These are phyloP conservation scores for Mimosa pudica DNA, from an alignment of 306 rosid species.

Conservation along the genomic window DNA sequence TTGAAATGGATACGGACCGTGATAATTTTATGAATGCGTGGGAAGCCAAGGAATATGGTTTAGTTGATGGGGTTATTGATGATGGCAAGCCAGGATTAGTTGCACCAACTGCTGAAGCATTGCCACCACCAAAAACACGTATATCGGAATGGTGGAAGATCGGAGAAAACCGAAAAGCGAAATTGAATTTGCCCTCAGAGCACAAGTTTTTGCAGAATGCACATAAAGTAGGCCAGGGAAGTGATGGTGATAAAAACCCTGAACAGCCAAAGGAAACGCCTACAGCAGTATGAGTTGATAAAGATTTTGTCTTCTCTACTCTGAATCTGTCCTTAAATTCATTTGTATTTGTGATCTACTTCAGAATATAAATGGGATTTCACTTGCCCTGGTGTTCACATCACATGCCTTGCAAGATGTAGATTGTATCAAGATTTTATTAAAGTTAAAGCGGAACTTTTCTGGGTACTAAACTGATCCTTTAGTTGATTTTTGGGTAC, in stretches of 20 bases:
- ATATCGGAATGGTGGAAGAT: conserved; percentile 62
- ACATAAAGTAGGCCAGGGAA: conserved; percentile 36
- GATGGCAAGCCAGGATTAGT: conserved; percentile 93
- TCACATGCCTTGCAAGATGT: conserved; percentile 31
- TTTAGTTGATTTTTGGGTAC: conserved; percentile 14
- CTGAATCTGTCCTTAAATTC: conserved; percentile 7
- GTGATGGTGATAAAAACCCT: conserved; percentile 45
- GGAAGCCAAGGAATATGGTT: conserved; percentile 92
- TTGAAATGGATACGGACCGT: conserved; percentile 78
- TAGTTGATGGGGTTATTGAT: conserved; percentile 81
- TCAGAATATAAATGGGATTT: conserved; percentile 24
- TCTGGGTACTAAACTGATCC: conserved; percentile 7
- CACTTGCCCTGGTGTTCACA: conserved; percentile 29
- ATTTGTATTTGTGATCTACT: not conserved
- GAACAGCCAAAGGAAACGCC: conserved; percentile 55
- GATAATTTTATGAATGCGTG: conserved; percentile 94
- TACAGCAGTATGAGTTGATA: conserved; percentile 52
- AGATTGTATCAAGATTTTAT: conserved; percentile 45
- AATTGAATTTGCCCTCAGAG: conserved; percentile 77
- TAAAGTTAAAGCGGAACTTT: conserved; percentile 21
- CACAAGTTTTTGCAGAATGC: conserved; percentile 46
- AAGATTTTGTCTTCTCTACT: conserved; percentile 17
- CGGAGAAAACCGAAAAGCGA: conserved; percentile 58
- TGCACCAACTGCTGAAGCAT: conserved; percentile 71
- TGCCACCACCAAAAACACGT: conserved; percentile 75